A percentile compares a stretch with the other conserved stretches of the same genome.
phyloP scores from a whole-genome alignment of 1,284 basidiomycete species.

The Sphagnurus paluster region DNA sequence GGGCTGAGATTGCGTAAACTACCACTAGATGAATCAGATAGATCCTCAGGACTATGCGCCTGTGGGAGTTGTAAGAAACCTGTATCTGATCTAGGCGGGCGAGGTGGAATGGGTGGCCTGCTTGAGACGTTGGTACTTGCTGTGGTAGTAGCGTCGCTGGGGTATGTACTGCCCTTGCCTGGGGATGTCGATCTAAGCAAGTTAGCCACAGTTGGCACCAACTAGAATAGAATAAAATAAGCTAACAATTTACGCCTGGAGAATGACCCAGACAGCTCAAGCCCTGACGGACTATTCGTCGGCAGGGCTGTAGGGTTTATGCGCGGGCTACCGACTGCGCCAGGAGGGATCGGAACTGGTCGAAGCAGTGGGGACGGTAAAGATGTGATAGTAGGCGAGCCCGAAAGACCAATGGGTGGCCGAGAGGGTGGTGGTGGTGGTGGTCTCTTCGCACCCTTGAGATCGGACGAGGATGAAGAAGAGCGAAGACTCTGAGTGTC shows the following conservation, averaged over 20 bases:
- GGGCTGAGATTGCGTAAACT: slow-evolving; percentile 18
- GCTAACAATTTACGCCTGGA: slow-evolving; percentile 56
- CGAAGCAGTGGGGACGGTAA: slow-evolving; percentile 33
- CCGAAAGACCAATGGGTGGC: slow-evolving; percentile 31
- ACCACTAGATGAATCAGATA: slow-evolving; percentile 3
- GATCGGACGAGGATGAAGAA: slow-evolving; percentile 55
- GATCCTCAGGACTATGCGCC: slow-evolving; percentile 11
- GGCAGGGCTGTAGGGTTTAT: slow-evolving; percentile 11
- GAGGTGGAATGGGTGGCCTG: slow-evolving; percentile 29
- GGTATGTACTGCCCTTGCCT: slow-evolving; percentile 5
- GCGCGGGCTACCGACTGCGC: slow-evolving; percentile 17
- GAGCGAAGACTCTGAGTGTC: slow-evolving; percentile 35
- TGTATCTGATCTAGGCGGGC: slow-evolving; percentile 21
- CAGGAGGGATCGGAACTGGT: slow-evolving; percentile 40
- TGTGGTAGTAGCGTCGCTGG: slow-evolving; percentile 10
- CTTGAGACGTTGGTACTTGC: slow-evolving; percentile 8
- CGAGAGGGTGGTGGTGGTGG: slow-evolving; percentile 56
- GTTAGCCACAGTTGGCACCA: not conserved
- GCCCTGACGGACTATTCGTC: slow-evolving; percentile 11
- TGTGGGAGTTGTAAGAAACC: slow-evolving; percentile 7
- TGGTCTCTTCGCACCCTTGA: slow-evolving; percentile 41
- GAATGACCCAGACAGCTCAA: slow-evolving; percentile 31
- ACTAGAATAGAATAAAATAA: not conserved
- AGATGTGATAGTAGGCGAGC: slow-evolving; percentile 40
- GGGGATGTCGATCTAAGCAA: not conserved